Base-by-base conservation (phyloP, 2,329 filamentous ascomycete genomes). In the Diplodia scrobiculata region DNA sequence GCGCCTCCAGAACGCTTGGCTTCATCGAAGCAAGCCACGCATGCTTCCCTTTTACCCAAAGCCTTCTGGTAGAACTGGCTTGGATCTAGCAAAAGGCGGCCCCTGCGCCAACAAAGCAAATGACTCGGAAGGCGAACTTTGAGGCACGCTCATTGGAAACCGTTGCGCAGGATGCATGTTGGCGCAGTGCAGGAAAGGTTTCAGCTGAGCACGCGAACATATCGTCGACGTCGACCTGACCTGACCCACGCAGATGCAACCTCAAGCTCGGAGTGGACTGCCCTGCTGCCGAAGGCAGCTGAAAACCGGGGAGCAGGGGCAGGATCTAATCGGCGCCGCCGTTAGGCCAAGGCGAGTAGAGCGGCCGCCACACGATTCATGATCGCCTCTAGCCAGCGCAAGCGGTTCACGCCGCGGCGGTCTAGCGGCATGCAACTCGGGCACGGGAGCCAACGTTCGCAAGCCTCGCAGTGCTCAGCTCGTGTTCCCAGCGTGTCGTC, bases 181-280 rank as follows among this genome's bases (percentile, higher is more conserved):
- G 54, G 27, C 41, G 55, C 55, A 48, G 41, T 21, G 41, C 48
- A 32, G 27, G 13, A 36, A 29, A 62, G 58, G 58, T 62, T 62
- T 62, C 45, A 62, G 58, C 58, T 51, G 41, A 25, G n/a, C 38
- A 62, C 41, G 58, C 45, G 58, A 62, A 62, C 21, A 45, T 36
- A 45, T 50, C 58, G 32, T 50, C 27, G 41, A 34, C 45, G 41
- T 51, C 17, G 34, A 50, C 41, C 58, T 36, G 45, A 60, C 41
- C 54, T 19, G 55, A 62, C 58, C 58, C 58, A 50, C 45, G 58
- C 58, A 50, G 48, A 63, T 63, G 60, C 60, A 63, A 63, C 60
- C 32, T 63, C 50, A 32, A 51, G 51, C 51, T 27, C 51, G 7
- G 25, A 32, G 27, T 50, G 58, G 38, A 3, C 17, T 27, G 11